Conservation (phyloP, 1,284 basidiomycete species). For the Flammula alnicola region DNA sequence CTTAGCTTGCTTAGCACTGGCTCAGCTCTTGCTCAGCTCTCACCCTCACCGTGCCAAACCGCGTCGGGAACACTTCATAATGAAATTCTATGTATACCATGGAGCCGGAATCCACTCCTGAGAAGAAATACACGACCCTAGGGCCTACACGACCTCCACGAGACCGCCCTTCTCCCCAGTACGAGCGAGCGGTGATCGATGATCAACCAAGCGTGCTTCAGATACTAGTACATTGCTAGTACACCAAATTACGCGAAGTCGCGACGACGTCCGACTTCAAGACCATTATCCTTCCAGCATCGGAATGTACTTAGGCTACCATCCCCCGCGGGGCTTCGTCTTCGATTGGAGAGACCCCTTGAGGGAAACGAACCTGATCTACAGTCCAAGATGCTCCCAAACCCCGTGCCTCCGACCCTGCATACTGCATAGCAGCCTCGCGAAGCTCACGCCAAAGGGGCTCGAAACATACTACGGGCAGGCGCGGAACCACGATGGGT, state of each 20-base stretch:
- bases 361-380: slow-evolving; percentile 26
- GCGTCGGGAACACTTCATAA: too few relatives aligned
- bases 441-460: slow-evolving; percentile 25
- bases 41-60: too few relatives aligned
- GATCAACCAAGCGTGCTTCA: slow-evolving; percentile 32
- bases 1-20: too few relatives aligned
- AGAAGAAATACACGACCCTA: too few relatives aligned
- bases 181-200: slow-evolving; percentile 36
- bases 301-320: slow-evolving; percentile 14
- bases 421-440: too few relatives aligned
- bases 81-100: too few relatives aligned
- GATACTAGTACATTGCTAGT: too few relatives aligned
- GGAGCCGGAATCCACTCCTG: too few relatives aligned
- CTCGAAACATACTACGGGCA: slow-evolving; percentile 37
- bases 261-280: slow-evolving; percentile 21
- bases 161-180: slow-evolving; percentile 25
- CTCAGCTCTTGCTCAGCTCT: too few relatives aligned
- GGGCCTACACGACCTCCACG: slow-evolving; percentile 20
- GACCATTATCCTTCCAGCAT: slow-evolving; percentile 17
- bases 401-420: slow-evolving; percentile 13
- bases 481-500: slow-evolving; percentile 34
- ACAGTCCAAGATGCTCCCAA: slow-evolving; percentile 32
- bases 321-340: slow-evolving; percentile 28
- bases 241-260: slow-evolving; percentile 32
- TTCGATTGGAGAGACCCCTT: slow-evolving; percentile 23